phyloP scores from a whole-genome alignment of 441 rosid genomes.

The Adansonia gregorii region DNA sequence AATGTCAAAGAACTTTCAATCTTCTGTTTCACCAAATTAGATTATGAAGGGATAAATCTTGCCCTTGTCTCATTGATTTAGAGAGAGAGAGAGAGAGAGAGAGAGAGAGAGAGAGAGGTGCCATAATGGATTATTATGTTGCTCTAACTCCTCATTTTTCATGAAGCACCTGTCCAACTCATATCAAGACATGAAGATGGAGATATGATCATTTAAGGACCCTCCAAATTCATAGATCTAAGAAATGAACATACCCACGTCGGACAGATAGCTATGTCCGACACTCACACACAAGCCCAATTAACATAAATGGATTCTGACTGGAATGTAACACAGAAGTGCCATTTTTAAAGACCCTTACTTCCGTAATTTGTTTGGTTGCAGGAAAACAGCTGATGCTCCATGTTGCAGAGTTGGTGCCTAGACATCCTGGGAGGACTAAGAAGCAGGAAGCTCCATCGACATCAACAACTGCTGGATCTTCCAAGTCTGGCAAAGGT shows the following conservation, averaged over 20 bases:
- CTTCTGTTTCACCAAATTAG: neutral
- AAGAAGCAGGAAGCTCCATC: slow-evolving; percentile 85
- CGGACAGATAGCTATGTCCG: no score
- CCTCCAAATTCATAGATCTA: no score
- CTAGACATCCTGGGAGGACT: slow-evolving; percentile 81
- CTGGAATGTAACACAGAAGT: neutral
- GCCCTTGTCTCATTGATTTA: neutral
- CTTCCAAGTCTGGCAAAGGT: slow-evolving; percentile 80
- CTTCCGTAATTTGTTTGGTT: slow-evolving; percentile 27
- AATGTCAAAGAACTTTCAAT: neutral
- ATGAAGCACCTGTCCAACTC: no score
- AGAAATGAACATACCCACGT: no score
- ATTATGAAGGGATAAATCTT: neutral
- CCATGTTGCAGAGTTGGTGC: slow-evolving; percentile 86
- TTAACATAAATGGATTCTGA: neutral
- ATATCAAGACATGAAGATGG: no score
- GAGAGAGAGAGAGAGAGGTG: no score
- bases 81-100: no score
- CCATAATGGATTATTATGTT: no score
- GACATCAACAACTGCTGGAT: slow-evolving; percentile 52
- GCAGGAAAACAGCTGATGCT: slow-evolving; percentile 91
- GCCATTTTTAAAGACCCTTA: neutral
- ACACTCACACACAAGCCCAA: no score
- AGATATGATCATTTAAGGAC: no score
- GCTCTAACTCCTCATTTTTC: no score